phyloP scores from a whole-genome alignment of 495 filamentous ascomycete species.

The Penicillium samsonianum region DNA sequence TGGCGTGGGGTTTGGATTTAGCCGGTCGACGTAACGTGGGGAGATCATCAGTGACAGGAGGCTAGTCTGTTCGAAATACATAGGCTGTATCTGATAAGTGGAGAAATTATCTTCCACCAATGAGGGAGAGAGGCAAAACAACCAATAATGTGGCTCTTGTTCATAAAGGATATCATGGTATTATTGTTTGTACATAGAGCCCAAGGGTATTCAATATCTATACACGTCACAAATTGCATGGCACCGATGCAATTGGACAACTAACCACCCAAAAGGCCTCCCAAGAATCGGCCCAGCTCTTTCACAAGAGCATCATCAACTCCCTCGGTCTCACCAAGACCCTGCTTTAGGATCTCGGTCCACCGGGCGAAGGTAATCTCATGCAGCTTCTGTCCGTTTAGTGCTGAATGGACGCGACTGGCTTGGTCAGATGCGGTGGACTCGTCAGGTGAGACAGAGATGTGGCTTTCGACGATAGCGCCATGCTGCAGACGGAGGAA shows the following conservation, averaged over 20 bases:
- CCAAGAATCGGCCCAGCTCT: conserved; percentile 23
- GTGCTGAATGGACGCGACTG: conserved; percentile 32
- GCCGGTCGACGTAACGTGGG: conserved; percentile 8
- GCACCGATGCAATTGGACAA: neutral
- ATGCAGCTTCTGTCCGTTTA: conserved; percentile 46
- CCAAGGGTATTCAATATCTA: conserved; percentile 6
- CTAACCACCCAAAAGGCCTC: conserved; percentile 23
- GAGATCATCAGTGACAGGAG: conserved; percentile 3
- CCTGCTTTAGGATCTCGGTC: conserved; percentile 29
- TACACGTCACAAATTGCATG: conserved; percentile 1
- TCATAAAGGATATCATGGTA: conserved; percentile 2
- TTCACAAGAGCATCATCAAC: conserved; percentile 19
- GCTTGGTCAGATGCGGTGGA: conserved; percentile 39
- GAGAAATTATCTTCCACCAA: conserved; percentile 21
- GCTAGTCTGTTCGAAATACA: neutral
- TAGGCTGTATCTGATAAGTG: conserved; percentile 12
- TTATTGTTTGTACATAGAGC: conserved; percentile 17
- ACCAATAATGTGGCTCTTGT: neutral
- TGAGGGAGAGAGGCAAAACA: neutral
- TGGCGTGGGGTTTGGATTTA: conserved; percentile 7
- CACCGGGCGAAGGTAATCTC: conserved; percentile 40
- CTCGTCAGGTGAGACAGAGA: conserved; percentile 43
- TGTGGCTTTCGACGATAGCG: conserved; percentile 45
- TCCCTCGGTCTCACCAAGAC: conserved; percentile 17
- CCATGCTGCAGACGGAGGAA: conserved; percentile 48